Evolutionary conservation across 1,284 basidiomycete species (phyloP).

Genomic region (Ceratobasidium sp.): DNA sequence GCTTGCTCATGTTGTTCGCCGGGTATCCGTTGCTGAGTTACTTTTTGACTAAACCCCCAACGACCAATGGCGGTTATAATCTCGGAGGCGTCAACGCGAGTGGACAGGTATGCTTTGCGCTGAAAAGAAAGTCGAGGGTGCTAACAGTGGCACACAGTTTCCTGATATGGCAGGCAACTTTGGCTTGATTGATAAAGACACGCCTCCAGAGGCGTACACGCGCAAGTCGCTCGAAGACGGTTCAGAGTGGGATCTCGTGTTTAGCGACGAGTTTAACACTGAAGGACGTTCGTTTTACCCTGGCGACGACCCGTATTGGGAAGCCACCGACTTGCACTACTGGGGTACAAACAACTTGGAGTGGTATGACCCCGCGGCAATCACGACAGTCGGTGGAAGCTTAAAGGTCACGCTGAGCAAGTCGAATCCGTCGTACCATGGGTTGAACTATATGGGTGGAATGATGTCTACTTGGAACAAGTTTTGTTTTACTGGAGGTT

Average conservation of each 20-base stretch:
- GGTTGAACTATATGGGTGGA: conserved; percentile 51
- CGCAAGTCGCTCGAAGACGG: conserved; percentile 51
- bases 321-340: conserved; percentile 77
- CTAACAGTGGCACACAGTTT: conserved; percentile 55
- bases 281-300: conserved; percentile 75
- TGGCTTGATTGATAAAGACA: conserved; percentile 78
- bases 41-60: conserved; percentile 45
- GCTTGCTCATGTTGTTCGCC: conserved; percentile 53
- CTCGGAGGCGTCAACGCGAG: conserved; percentile 57
- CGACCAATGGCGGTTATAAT: conserved; percentile 54
- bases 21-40: conserved; percentile 54
- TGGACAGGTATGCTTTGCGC: conserved; percentile 52
- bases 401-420: conserved; percentile 53
- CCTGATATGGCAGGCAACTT: conserved; percentile 69
- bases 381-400: conserved; percentile 57
- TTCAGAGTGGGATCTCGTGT: conserved; percentile 54
- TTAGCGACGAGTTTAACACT: conserved; percentile 71
- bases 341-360: conserved; percentile 55
- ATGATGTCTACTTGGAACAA: conserved; percentile 49
- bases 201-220: conserved; percentile 56
- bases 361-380: conserved; percentile 53
- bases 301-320: conserved; percentile 70
- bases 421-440: conserved; percentile 54
- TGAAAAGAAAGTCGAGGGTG: conserved; percentile 48
- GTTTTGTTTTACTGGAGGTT: conserved; percentile 55